Percentiles rank a stretch among this genome's conserved stretches.
Conservation (phyloP, 169 alveolate species). For the Plasmodium gonderi region DNA sequence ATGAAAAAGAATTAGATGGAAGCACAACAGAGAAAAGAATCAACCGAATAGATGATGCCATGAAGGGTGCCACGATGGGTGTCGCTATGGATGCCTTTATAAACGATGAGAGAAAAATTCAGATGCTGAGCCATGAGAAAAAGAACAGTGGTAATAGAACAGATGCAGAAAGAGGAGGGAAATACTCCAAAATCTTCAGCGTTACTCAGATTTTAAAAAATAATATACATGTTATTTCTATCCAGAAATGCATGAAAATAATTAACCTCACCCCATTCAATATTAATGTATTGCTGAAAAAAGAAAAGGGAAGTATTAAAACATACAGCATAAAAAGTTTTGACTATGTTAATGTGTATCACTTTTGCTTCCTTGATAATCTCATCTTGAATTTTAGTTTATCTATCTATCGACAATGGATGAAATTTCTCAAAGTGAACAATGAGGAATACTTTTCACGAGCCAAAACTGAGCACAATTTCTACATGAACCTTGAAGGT, state of each 20-base stretch:
- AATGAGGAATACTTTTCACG: slow-evolving; percentile 18
- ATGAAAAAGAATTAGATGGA: background rate
- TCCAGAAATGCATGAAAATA: slow-evolving; percentile 17
- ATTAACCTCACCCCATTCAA: slow-evolving; percentile 33
- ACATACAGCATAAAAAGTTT: slow-evolving; percentile 24
- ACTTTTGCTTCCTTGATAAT: slow-evolving; percentile 32
- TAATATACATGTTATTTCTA: slow-evolving; percentile 5
- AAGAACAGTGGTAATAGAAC: background rate
- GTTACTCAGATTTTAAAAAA: background rate
- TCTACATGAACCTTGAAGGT: background rate
- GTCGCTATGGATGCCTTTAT: background rate
- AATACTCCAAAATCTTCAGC: slow-evolving; percentile 23
- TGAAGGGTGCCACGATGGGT: too few relatives aligned
- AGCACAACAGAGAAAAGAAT: background rate
- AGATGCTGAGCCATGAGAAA: background rate
- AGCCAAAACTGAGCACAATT: background rate
- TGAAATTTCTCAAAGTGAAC: slow-evolving; percentile 7
- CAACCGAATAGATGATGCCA: background rate
- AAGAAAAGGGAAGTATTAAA: slow-evolving; percentile 58
- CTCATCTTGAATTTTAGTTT: slow-evolving; percentile 45
- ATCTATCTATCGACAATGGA: slow-evolving; percentile 22
- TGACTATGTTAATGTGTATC: slow-evolving; percentile 39
- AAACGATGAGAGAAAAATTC: background rate
- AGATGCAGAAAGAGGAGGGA: background rate
- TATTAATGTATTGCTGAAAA: slow-evolving; percentile 37